A percentile compares a stretch with the other conserved stretches of the same genome.
Conservation (phyloP, 768 basidiomycete genomes). For the Phaffia australis region DNA sequence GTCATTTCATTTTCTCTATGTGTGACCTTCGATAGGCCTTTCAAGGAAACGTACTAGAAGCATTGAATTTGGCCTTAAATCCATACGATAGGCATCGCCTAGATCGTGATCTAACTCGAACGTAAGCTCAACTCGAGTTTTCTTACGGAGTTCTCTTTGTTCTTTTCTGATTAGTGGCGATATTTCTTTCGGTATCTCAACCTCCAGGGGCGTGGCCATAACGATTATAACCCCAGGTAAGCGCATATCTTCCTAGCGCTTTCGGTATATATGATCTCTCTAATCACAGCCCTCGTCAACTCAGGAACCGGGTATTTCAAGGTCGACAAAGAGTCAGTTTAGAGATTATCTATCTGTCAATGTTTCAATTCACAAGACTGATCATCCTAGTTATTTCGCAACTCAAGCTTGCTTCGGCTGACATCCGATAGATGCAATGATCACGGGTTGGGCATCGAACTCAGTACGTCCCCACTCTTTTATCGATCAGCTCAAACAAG, state of each 20-base stretch:
- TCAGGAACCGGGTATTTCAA: constrained; percentile 90
- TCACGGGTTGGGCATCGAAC: constrained; percentile 48
- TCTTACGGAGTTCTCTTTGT: constrained; percentile 29
- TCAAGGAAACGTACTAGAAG: constrained; percentile 90
- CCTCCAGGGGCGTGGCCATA: too few species aligned
- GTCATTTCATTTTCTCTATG: too few species aligned
- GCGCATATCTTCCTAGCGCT: too few species aligned
- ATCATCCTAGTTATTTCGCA: not conserved
- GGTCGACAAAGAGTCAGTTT: constrained; percentile 57
- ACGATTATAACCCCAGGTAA: too few species aligned
- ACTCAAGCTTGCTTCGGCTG: constrained; percentile 56
- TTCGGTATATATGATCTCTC: constrained; percentile 48
- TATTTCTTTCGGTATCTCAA: too few species aligned
- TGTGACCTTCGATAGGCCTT: constrained; percentile 50
- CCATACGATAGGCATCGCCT: constrained; percentile 81
- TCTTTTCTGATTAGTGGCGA: constrained; percentile 66
- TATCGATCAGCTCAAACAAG: not conserved
- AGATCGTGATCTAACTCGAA: not conserved
- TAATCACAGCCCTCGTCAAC: constrained; percentile 71
- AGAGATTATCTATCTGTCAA: not conserved
- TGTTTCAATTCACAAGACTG: not conserved
- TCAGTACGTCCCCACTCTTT: not conserved
- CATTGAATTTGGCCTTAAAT: constrained; percentile 81
- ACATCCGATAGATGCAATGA: constrained; percentile 90
- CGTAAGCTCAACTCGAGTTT: not conserved